Percentiles rank a stretch among this genome's conserved stretches.
These are phyloP conservation scores for Alternaria rosae DNA, from an alignment of 2,329 filamentous ascomycete species.

Conservation along the genomic window DNA sequence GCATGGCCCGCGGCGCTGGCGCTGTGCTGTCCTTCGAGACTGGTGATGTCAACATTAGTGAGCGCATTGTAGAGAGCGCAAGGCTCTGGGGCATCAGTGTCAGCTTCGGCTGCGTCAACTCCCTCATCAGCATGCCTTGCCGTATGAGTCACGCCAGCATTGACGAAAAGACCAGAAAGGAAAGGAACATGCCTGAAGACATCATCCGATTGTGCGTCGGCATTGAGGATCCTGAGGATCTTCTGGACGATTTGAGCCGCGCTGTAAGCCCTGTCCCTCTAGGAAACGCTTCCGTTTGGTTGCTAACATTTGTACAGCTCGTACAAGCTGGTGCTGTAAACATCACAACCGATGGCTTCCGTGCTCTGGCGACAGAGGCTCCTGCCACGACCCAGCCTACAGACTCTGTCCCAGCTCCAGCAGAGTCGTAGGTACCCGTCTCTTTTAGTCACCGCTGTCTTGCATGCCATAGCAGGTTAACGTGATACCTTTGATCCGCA, in stretches of 20 bases:
- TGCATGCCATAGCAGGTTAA: constrained; percentile 36
- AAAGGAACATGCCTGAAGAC: constrained; percentile 86
- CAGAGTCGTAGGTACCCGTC: constrained; percentile 14
- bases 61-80: constrained; percentile 92
- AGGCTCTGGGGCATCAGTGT: constrained; percentile 94
- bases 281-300: background rate
- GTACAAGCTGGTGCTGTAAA: constrained; percentile 94
- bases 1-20: constrained; percentile 91
- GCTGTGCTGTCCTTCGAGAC: constrained; percentile 97
- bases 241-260: constrained; percentile 90
- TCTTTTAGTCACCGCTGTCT: constrained; percentile 47
- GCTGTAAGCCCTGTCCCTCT: constrained; percentile 70
- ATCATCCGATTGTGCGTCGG: constrained; percentile 95
- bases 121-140: constrained; percentile 98
- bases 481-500: constrained; percentile 39
- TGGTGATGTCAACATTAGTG: constrained; percentile 80
- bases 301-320: constrained; percentile 56
- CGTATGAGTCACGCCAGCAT: constrained; percentile 99
- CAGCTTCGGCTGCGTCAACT: constrained; percentile 98
- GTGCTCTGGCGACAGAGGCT: constrained; percentile 58
- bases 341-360: constrained; percentile 82
- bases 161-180: constrained; percentile 83
- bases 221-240: constrained; percentile 89
- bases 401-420: constrained; percentile 21
- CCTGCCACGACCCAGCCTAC: constrained; percentile 2